phyloP scores from a whole-genome alignment of 768 basidiomycete genomes.

The Pulveroboletus sp. region DNA sequence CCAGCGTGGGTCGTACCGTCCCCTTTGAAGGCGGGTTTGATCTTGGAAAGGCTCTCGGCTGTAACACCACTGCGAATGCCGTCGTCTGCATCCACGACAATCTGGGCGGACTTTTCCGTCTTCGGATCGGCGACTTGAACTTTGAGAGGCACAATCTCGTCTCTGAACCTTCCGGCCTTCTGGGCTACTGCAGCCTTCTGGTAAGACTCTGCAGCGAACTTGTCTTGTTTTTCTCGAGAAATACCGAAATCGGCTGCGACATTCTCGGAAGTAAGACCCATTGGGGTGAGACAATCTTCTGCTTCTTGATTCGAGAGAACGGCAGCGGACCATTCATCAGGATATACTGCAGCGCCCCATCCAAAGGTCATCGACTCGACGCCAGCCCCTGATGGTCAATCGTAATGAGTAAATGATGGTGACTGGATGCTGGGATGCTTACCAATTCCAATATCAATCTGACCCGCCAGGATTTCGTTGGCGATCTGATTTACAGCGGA shows the following conservation, averaged over 20 bases:
- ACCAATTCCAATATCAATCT: slow-evolving; percentile 92
- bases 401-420: slow-evolving; percentile 4
- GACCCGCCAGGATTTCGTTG: slow-evolving; percentile 70
- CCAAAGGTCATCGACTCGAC: slow-evolving; percentile 90
- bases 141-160: slow-evolving; percentile 81
- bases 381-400: slow-evolving; percentile 58
- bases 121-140: slow-evolving; percentile 71
- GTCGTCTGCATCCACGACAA: slow-evolving; percentile 78
- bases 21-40: slow-evolving; percentile 84
- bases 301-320: slow-evolving; percentile 67
- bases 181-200: slow-evolving; percentile 80
- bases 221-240: slow-evolving; percentile 75
- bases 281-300: slow-evolving; percentile 79
- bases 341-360: slow-evolving; percentile 56
- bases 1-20: slow-evolving; percentile 76
- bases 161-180: slow-evolving; percentile 77
- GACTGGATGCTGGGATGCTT: slow-evolving; percentile 22
- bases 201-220: slow-evolving; percentile 82
- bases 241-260: slow-evolving; percentile 77
- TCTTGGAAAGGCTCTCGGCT: slow-evolving; percentile 68
- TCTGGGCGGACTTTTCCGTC: slow-evolving; percentile 62
- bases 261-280: slow-evolving; percentile 96
- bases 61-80: slow-evolving; percentile 87
- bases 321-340: slow-evolving; percentile 60
- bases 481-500: slow-evolving; percentile 82